Conservation (phyloP, 2,329 filamentous ascomycete genomes). For the Leptographium lundbergii region DNA sequence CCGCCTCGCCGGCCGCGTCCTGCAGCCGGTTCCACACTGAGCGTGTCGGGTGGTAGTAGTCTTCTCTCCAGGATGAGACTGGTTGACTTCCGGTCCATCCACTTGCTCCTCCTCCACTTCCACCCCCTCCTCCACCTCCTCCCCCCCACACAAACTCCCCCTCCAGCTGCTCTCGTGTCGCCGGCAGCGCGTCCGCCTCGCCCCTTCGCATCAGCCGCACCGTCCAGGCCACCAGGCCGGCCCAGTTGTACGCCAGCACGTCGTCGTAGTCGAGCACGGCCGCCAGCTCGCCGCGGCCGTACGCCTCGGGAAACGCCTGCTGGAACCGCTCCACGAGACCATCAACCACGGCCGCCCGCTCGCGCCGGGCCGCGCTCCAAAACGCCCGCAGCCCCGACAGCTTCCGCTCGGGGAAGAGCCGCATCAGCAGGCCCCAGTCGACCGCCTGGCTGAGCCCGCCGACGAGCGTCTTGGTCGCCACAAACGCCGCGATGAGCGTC, state of each 20-base stretch:
- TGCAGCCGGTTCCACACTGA: constrained; percentile 47
- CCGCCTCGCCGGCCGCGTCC: constrained; percentile 35
- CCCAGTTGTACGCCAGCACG: constrained; percentile 56
- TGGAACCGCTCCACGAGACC: constrained; percentile 52
- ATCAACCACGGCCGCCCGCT: constrained; percentile 39
- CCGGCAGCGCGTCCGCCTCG: constrained; percentile 29
- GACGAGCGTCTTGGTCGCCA: constrained; percentile 43
- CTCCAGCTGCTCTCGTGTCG: constrained; percentile 30
- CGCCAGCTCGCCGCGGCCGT: constrained; percentile 48
- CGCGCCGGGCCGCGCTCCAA: constrained; percentile 40
- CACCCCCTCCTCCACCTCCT: constrained; percentile 11
- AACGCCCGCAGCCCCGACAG: constrained; percentile 39
- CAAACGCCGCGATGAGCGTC: constrained; percentile 40
- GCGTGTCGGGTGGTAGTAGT: constrained; percentile 39
- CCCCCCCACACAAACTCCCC: constrained; percentile 24
- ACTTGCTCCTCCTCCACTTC: neutral
- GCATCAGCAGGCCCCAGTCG: constrained; percentile 47
- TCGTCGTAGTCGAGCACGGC: constrained; percentile 47
- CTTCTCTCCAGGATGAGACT: constrained; percentile 37
- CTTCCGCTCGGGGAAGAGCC: constrained; percentile 40
- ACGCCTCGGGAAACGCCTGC: constrained; percentile 50
- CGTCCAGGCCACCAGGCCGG: constrained; percentile 52
- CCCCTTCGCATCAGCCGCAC: constrained; percentile 35
- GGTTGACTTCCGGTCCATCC: too few relatives aligned
- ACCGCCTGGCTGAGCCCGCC: constrained; percentile 47